Base-by-base conservation (phyloP, 73 alveolate species). In the Paramecium primaurelia region DNA sequence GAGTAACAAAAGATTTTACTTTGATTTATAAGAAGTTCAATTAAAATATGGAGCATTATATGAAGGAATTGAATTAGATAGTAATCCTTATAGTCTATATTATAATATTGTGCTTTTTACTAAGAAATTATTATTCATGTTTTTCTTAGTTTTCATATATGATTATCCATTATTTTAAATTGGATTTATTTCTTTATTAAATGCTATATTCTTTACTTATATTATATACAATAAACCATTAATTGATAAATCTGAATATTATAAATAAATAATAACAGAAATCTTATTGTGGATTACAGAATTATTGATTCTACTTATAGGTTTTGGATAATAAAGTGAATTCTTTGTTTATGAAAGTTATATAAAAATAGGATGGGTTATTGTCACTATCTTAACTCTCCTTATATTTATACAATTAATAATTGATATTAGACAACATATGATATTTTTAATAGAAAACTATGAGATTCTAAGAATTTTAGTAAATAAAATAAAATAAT, bases 61-160 rank as follows among this genome's bases (percentile, higher is more conserved):
- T 75, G 88, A 75, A 75, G 88, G 88, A n/a, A 14, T 68, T 4
- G 26, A 14, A 68, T 75, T 75, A 40, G 68, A 18, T 30, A 75
- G 36, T 2, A 37, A 37, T 34, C 42, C 58, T 34, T 75, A n/a
- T 40, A 75, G 60, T n/a, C 49, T 22, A 6, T 30, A 22, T 22
- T 75, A 34, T 38, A 75, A 75, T 37, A 75, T 75, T 22, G 22
- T 75, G 7, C 42, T 26, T 16, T 45, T 75, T 16, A 22, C 38
- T 34, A 75, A 75, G 25, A 75, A 75, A 75, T 14, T 75, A 20
- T 20, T 75, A 34, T 75, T 75, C 10, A 75, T 75, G 88, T 37
- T 75, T 14, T 75, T 30, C 22, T 75, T 75, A 40, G 88, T 75
- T 8, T 40, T 75, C 8, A 9, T 75, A 30, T 75, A 75, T 36